A percentile compares a stretch with the other conserved stretches of the same genome.
phyloP scores from a whole-genome alignment of 176 grass and related monocot genomes.

The Puccinellia tenuiflora region DNA sequence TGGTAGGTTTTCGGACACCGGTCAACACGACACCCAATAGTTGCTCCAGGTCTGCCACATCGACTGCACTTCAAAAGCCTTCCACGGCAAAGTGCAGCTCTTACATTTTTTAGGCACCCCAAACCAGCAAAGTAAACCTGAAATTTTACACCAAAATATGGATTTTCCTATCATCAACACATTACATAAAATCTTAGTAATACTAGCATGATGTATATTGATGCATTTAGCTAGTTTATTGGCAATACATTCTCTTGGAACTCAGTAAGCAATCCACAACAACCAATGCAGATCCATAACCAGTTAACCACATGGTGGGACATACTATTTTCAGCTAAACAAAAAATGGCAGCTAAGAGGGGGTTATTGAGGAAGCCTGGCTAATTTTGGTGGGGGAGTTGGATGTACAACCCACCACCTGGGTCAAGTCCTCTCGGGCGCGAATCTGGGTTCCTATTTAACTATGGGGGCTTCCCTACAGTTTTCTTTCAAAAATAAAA shows the following conservation, averaged over 20 bases:
- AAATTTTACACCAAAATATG: constrained; percentile 38
- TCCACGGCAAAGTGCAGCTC: constrained; percentile 82
- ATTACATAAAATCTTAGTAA: constrained; percentile 1
- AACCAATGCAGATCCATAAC: constrained; percentile 10
- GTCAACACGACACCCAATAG: constrained; percentile 93
- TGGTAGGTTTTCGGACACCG: constrained; percentile 94
- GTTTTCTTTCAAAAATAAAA: background rate
- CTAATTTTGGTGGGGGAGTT: background rate
- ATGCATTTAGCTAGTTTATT: background rate
- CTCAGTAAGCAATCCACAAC: constrained; percentile 7
- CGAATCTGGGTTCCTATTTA: background rate
- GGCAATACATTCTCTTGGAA: constrained; percentile 17
- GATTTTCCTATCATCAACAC: background rate
- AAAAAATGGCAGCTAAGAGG: background rate
- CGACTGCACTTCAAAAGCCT: constrained; percentile 93
- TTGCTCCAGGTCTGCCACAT: constrained; percentile 90
- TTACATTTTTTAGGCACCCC: constrained; percentile 89
- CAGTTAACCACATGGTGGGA: background rate
- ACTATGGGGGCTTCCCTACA: background rate
- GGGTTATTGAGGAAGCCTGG: background rate
- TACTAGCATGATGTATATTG: constrained; percentile 10
- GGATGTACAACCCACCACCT: background rate
- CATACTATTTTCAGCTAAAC: constrained; percentile 14
- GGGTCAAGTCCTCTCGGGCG: background rate
- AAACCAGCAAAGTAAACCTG: constrained; percentile 99